Base-by-base conservation (phyloP, 129 eudicot genomes). In the Scalesia atractyloides region DNA sequence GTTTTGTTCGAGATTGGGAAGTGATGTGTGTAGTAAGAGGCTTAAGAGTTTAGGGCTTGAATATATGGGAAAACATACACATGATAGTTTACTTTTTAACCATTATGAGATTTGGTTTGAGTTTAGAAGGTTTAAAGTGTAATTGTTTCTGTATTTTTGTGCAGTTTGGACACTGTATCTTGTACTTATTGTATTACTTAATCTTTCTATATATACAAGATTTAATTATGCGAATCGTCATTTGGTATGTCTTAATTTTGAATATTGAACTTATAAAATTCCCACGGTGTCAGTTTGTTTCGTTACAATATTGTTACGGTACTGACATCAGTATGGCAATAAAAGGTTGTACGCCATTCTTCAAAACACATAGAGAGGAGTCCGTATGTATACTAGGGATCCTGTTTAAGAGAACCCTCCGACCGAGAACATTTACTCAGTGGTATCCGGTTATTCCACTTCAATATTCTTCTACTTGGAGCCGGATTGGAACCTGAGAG, bases 71-170 rank as follows among this genome's bases (percentile, higher is more conserved):
- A 89, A 93, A 83, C 89, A 74, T 54, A 90, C 91, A 14, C 98
- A 93, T 75, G 98, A 93, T 81, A 93, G 98, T 81, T 78, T 93
- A 68, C 92, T 93, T 13, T 93, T 93, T 77, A 89, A 89, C 68
- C 98, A 93, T 75, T 93, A 87, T 76, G 98, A 93, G 82, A 90
- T 93, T 64, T 93, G 98, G 98, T 87, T 87, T 36, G 97, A 86
- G 80, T 93, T 93, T 67, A 84, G 95, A 81, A 79, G 96, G 56
- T 73, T 60, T 15, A 43, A 30, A 53, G 67, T 53, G 67, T 75
- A 75, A 54, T 73, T 62, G 68, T 37, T 63, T 30, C 64, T 30
- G 36, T 63, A 34, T 12, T 49, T 34, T 63, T 63, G 68, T 63
- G 68, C 13, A 63, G 68, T 63, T 63, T 61, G 37, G 36, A 47